Evolutionary conservation across 2,329 filamentous ascomycete species (phyloP).

Genomic region (Colletotrichum karsti): DNA sequence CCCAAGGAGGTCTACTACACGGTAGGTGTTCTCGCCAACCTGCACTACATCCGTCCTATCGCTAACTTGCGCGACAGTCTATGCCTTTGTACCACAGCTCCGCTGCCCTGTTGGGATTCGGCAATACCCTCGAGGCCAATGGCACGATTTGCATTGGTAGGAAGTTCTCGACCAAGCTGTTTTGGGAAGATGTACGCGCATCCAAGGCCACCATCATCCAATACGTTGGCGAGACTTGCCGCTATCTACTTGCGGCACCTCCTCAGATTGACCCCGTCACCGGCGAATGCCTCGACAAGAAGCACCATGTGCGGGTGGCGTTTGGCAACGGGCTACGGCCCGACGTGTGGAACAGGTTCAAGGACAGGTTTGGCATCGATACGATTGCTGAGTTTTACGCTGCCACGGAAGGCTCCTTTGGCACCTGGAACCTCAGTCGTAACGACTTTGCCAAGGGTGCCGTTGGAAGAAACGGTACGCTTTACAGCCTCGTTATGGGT

Average conservation of each 20-base stretch:
- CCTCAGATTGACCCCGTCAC: constrained; percentile 69
- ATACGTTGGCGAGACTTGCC: constrained; percentile 88
- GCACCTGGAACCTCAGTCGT: constrained; percentile 75
- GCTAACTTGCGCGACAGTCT: constrained; percentile 55
- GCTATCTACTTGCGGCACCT: constrained; percentile 79
- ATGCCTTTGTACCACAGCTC: constrained; percentile 94
- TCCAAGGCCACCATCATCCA: constrained; percentile 80
- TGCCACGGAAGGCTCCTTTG: constrained; percentile 76
- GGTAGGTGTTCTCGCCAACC: constrained; percentile 50
- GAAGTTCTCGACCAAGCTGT: constrained; percentile 80
- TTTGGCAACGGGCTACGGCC: constrained; percentile 88
- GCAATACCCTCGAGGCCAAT: constrained; percentile 66
- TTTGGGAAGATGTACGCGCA: constrained; percentile 80
- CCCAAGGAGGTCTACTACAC: constrained; percentile 78
- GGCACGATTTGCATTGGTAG: constrained; percentile 76
- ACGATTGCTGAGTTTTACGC: constrained; percentile 84
- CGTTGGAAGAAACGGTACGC: constrained; percentile 75
- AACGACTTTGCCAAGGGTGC: constrained; percentile 81
- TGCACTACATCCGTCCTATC: not conserved
- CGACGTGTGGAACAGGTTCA: constrained; percentile 86
- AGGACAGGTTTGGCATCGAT: constrained; percentile 79
- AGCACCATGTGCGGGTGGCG: constrained; percentile 77
- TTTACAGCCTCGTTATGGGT: constrained; percentile 66
- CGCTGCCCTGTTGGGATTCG: constrained; percentile 75
- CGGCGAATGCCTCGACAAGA: constrained; percentile 74